These are phyloP conservation scores for Alternaria arborescens DNA, from an alignment of 2,329 filamentous ascomycete species.

Conservation along the genomic window DNA sequence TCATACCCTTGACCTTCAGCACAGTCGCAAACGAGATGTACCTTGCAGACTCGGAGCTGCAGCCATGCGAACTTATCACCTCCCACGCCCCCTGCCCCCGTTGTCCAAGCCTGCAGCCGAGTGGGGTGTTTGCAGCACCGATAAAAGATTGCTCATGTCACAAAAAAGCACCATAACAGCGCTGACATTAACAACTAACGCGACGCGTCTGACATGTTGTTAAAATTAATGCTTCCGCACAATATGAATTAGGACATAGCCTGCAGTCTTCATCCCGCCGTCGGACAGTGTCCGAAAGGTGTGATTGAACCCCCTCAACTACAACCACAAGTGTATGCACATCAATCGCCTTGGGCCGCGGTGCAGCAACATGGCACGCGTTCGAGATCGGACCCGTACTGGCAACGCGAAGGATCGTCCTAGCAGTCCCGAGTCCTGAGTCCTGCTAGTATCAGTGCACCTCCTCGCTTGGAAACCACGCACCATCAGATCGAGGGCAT, in stretches of 20 bases:
- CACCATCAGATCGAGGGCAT: conserved; percentile 1
- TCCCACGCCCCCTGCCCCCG: conserved; percentile 15
- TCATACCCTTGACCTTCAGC: conserved; percentile 21
- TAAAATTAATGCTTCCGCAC: neutral
- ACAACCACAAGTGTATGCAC: conserved; percentile 6
- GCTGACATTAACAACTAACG: neutral
- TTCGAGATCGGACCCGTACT: conserved; percentile 1
- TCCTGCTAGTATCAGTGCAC: conserved; percentile 2
- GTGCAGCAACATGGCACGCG: conserved; percentile 2
- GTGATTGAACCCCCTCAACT: conserved; percentile 1
- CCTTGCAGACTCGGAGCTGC: conserved; percentile 24
- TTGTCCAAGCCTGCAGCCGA: conserved; percentile 9
- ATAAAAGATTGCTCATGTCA: conserved; percentile 16
- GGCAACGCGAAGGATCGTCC: conserved; percentile 11
- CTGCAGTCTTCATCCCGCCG: neutral
- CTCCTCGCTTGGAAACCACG: conserved; percentile 2
- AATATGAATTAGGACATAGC: neutral
- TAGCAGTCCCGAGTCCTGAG: neutral
- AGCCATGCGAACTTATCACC: conserved; percentile 18
- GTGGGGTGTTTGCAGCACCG: conserved; percentile 9
- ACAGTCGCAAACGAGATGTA: conserved; percentile 18
- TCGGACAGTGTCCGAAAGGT: conserved; percentile 15
- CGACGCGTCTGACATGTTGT: conserved; percentile 3
- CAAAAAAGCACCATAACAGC: conserved; percentile 19
- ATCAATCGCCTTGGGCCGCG: neutral